These are phyloP conservation scores for Camellia japonica DNA, from an alignment of 148 eudicot genomes.

Conservation along the genomic window DNA sequence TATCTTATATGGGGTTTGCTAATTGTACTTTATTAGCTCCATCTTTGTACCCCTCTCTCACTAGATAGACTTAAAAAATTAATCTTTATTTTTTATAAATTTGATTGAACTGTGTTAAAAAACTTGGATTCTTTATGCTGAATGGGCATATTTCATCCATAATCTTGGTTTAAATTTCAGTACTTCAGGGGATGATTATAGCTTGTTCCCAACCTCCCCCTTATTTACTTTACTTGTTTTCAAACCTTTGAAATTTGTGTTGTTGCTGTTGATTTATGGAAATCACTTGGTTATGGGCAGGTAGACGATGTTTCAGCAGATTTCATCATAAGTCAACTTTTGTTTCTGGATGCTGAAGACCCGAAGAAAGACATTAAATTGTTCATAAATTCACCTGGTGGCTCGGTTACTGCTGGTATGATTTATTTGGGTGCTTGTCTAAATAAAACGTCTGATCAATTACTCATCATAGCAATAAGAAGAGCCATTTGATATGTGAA, in stretches of 20 bases:
- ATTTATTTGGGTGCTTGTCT: neutral
- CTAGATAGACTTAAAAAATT: no score
- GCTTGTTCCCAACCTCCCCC: neutral
- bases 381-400: constrained; percentile 94
- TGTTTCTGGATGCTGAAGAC: constrained; percentile 89
- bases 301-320: constrained; percentile 84
- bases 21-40: no score
- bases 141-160: neutral
- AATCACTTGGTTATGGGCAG: constrained; percentile 43
- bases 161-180: neutral
- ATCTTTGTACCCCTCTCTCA: no score
- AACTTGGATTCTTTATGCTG: neutral
- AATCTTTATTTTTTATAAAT: no score
- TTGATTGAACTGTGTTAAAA: no score
- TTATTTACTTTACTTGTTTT: neutral
- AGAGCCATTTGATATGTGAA: neutral
- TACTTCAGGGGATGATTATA: neutral
- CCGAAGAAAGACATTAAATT: constrained; percentile 66
- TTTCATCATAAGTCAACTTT: constrained; percentile 83
- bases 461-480: neutral
- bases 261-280: neutral
- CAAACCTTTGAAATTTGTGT: neutral
- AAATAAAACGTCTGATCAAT: neutral
- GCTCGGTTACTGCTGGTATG: constrained; percentile 86
- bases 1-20: neutral